These are phyloP conservation scores for Ambrosiella beaveri DNA, from an alignment of 2,329 filamentous ascomycete genomes.

Conservation along the genomic window DNA sequence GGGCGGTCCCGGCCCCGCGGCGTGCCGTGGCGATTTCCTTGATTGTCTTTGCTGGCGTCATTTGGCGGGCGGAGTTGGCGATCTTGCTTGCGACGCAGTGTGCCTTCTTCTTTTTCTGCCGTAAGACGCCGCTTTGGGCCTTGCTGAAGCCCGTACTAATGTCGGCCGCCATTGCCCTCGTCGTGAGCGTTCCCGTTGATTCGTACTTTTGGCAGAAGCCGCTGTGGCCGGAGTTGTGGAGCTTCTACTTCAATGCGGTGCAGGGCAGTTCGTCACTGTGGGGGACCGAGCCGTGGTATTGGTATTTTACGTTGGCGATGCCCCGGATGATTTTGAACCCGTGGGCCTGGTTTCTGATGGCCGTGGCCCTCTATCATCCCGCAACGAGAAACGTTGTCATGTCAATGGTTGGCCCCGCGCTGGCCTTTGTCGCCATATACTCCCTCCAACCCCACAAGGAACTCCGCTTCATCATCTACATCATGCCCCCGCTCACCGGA, in stretches of 20 bases:
- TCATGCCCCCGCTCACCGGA: slow-evolving; percentile 63
- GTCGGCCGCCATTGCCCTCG: slow-evolving; percentile 49
- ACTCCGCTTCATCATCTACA: slow-evolving; percentile 85
- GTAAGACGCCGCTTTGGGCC: slow-evolving; percentile 33
- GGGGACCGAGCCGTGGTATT: slow-evolving; percentile 74
- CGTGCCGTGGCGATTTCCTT: slow-evolving; percentile 52
- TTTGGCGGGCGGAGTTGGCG: slow-evolving; percentile 83
- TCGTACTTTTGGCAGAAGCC: slow-evolving; percentile 84
- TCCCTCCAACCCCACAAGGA: slow-evolving; percentile 90
- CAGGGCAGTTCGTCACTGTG: slow-evolving; percentile 69
- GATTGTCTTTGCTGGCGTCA: slow-evolving; percentile 60
- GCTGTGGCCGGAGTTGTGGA: slow-evolving; percentile 79
- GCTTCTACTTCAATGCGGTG: slow-evolving; percentile 82
- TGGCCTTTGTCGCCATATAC: slow-evolving; percentile 63
- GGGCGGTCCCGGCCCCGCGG: slow-evolving; percentile 21
- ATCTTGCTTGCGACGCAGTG: slow-evolving; percentile 57
- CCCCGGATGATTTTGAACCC: slow-evolving; percentile 78
- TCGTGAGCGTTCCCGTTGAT: slow-evolving; percentile 58
- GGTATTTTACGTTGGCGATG: slow-evolving; percentile 67
- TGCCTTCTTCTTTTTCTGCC: slow-evolving; percentile 42
- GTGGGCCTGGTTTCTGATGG: slow-evolving; percentile 37
- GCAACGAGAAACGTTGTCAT: slow-evolving; percentile 27
- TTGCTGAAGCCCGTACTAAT: slow-evolving; percentile 49
- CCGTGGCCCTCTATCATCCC: slow-evolving; percentile 33
- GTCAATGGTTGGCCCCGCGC: slow-evolving; percentile 43